These are phyloP conservation scores for Metschnikowia gelsemii DNA, from an alignment of 805 yeast genomes.

Conservation along the genomic window DNA sequence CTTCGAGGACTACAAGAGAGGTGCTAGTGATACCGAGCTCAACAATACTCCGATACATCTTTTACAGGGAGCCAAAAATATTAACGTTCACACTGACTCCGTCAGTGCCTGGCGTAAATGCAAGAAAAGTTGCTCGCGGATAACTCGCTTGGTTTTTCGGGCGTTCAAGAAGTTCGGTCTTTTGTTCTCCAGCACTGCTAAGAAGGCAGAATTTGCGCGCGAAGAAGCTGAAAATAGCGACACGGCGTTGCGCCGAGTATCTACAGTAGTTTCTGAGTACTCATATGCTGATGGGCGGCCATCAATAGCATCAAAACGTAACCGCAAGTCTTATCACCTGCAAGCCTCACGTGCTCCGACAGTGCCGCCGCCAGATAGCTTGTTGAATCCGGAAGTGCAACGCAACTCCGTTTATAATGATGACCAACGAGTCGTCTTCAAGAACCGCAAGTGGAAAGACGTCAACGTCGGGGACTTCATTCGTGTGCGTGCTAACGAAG, in stretches of 20 bases:
- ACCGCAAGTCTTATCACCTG: conserved; percentile 19
- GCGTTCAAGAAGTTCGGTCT: conserved; percentile 26
- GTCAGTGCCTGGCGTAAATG: conserved; percentile 66
- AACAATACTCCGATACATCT: conserved; percentile 65
- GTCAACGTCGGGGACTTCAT: conserved; percentile 59
- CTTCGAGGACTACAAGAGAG: conserved; percentile 75
- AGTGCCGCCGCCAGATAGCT: conserved; percentile 20
- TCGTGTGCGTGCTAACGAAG: conserved; percentile 66
- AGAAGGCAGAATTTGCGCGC: conserved; percentile 28
- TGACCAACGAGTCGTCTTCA: conserved; percentile 14
- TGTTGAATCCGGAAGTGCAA: conserved; percentile 25
- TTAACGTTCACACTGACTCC: conserved; percentile 53
- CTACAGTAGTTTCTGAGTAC: conserved; percentile 39
- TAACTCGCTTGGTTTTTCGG: conserved; percentile 17
- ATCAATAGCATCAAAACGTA: conserved; percentile 11
- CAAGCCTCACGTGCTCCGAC: conserved; percentile 10
- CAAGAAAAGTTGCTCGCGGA: conserved; percentile 55
- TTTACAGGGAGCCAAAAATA: conserved; percentile 52
- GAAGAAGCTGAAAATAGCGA: conserved; percentile 27
- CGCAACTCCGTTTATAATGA: conserved; percentile 1
- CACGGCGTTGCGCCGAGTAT: conserved; percentile 34
- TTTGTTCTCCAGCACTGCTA: conserved; percentile 27
- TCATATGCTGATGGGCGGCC: conserved; percentile 17
- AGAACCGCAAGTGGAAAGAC: conserved; percentile 25
- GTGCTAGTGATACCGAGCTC: conserved; percentile 67